Percentiles rank a stretch among this genome's conserved stretches.
Conservation (phyloP, 495 filamentous ascomycete species). For the Hypoxylon lienhwacheense region DNA sequence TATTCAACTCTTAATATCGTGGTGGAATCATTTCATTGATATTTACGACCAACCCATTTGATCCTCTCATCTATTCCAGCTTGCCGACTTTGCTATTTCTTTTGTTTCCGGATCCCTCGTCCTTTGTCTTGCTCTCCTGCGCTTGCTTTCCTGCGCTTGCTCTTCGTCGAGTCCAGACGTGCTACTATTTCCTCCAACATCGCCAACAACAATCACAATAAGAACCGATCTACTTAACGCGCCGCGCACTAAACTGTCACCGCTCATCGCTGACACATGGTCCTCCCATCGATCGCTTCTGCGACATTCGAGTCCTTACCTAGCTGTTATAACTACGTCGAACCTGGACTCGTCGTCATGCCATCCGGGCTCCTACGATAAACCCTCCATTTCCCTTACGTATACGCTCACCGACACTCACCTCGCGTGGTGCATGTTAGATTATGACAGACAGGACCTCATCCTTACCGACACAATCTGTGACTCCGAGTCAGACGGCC, state of each 20-base stretch:
- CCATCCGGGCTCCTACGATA: conserved; percentile 58
- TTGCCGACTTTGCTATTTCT: conserved; percentile 25
- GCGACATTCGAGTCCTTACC: conserved; percentile 17
- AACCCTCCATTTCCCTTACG: conserved; percentile 39
- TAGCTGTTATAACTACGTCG: conserved; percentile 41
- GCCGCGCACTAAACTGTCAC: conserved; percentile 15
- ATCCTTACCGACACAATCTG: conserved; percentile 60
- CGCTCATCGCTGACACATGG: conserved; percentile 23
- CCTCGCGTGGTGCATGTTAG: conserved; percentile 62
- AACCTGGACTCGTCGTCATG: conserved; percentile 57
- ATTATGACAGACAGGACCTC: conserved; percentile 93
- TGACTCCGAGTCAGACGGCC: conserved; percentile 53
- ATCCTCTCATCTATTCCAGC: conserved; percentile 13
- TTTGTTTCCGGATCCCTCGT: conserved; percentile 31
- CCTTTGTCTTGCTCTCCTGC: conserved; percentile 32
- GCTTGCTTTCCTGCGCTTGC: conserved; percentile 16
- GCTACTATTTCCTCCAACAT: conserved; percentile 13
- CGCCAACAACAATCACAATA: conserved; percentile 15
- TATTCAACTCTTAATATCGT: conserved; percentile 32
- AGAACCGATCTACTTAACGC: conserved; percentile 14
- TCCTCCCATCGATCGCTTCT: conserved; percentile 1
- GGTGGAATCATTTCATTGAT: conserved; percentile 7
- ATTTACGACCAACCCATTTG: conserved; percentile 14
- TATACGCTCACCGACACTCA: conserved; percentile 46
- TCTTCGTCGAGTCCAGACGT: conserved; percentile 28